Base-by-base conservation (phyloP, 2,329 filamentous ascomycete genomes). In the Metarhizium robertsii region DNA sequence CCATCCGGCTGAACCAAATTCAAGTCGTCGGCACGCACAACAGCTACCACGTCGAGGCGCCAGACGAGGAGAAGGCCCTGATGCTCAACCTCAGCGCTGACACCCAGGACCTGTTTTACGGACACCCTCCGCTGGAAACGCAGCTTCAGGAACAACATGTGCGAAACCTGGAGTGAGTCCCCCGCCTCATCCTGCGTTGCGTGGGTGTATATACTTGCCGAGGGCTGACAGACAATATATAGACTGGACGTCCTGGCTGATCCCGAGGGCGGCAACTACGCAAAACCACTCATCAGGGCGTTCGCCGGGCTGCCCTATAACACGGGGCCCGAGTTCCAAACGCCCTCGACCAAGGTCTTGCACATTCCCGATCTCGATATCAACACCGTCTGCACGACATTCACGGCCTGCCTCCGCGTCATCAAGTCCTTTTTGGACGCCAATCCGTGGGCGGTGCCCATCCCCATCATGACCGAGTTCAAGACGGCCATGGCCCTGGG, bases 11-110 rank as follows among this genome's bases (percentile, higher is more conserved):
- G 67, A 79, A 79, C 62, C 74, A 79, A 50, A 73, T 79, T 50
- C 76, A 79, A 61, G 71, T 79, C 46, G 65, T 78, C 42, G 76
- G 76, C 59, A 77, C 76, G 0, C 76, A 79, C 62, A 79, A 79
- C 64, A 75, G 71, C 58, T 79, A 79, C 63, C 76, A 79, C 57
- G 67, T 72, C 43, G 76, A 79, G 58, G 66, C 74, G 29, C 67
- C 68, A 2, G 65, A 69, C 1, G 64, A 66, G n/a, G 75, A 77
- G 59, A 70, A 71, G 40, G 59, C 65, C 2, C 61, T 70, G 11
- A 73, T 78, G 60, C 67, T 73, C 52, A 59, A 68, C 55, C 66
- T 73, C 29, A 60, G 72, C 2, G 61, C 70, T 4, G 62, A 64
- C 3, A 66, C 71, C 2, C 62, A 71, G 54, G 71, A 77, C 59